Conservation (phyloP, 768 basidiomycete genomes). For the Amanita inopinata region DNA sequence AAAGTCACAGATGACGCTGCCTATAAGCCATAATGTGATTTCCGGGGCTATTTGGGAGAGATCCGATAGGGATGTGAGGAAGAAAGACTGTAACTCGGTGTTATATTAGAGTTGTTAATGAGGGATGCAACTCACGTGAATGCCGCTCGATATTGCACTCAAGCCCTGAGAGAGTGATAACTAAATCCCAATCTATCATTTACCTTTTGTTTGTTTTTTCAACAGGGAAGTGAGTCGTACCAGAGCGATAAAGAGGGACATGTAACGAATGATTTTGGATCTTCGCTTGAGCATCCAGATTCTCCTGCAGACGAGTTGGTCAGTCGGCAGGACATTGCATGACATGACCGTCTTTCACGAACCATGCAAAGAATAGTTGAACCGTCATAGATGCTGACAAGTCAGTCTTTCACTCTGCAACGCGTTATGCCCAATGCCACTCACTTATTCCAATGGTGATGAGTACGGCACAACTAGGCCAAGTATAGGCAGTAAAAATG, state of each 20-base stretch:
- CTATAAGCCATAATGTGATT: slow-evolving; percentile 10
- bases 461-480: slow-evolving; percentile 4
- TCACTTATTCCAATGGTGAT: not conserved
- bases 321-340: not conserved
- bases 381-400: slow-evolving; percentile 4
- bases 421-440: not conserved
- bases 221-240: slow-evolving; percentile 1
- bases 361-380: slow-evolving; percentile 8
- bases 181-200: not conserved
- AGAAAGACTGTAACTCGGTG: not conserved
- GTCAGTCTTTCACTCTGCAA: not conserved
- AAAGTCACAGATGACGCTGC: slow-evolving; percentile 10
- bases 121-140: slow-evolving; percentile 1
- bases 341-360: not conserved
- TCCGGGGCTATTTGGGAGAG: slow-evolving; percentile 7
- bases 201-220: not conserved
- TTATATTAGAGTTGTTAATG: not conserved
- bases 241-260: slow-evolving; percentile 1
- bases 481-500: slow-evolving; percentile 1
- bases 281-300: slow-evolving; percentile 5
- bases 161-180: slow-evolving; percentile 4
- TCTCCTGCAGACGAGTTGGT: not conserved
- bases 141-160: slow-evolving; percentile 5
- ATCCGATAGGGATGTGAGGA: slow-evolving; percentile 1
- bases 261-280: not conserved